Percentiles rank a stretch among this genome's conserved stretches.
phyloP scores from a whole-genome alignment of 202 grass and related monocot genomes.

The Setaria italica region DNA sequence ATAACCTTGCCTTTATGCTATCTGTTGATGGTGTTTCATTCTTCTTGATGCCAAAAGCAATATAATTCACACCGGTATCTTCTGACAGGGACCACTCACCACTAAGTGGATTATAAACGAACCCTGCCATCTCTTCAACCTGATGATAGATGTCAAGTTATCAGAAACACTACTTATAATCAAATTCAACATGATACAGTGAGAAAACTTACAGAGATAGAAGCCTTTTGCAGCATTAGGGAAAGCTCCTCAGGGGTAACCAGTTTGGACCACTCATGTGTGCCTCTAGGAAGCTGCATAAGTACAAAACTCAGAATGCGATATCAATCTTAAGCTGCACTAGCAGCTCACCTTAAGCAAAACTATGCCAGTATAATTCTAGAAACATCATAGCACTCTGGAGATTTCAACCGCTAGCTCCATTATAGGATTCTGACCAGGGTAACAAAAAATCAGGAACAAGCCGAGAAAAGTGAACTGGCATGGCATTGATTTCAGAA shows the following conservation, averaged over 20 bases:
- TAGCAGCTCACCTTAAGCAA: background rate
- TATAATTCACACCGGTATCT: constrained; percentile 89
- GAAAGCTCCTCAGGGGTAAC: constrained; percentile 84
- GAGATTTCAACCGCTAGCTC: background rate
- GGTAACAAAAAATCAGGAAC: background rate
- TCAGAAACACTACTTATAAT: constrained; percentile 3
- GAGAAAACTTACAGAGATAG: constrained; percentile 71
- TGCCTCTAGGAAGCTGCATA: constrained; percentile 87
- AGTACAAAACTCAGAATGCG: constrained; percentile 23
- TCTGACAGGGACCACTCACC: constrained; percentile 83
- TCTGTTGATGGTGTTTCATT: constrained; percentile 24
- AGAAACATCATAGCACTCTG: constrained; percentile 7
- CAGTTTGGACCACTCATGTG: constrained; percentile 91
- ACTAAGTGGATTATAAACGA: constrained; percentile 78
- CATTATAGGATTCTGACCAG: background rate
- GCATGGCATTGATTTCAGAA: background rate
- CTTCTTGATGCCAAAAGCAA: constrained; percentile 79
- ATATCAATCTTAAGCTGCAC: background rate
- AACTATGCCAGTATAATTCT: background rate
- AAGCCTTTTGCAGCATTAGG: constrained; percentile 76
- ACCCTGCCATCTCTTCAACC: constrained; percentile 95
- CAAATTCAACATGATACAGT: background rate
- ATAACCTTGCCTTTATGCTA: background rate
- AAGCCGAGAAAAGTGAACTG: background rate
- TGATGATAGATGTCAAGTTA: constrained; percentile 45